Evolutionary conservation across 352 stramenopile species (phyloP), one percentile per base, ranked within the genome.

Genomic region (Saprolegnia parasitica): DNA sequence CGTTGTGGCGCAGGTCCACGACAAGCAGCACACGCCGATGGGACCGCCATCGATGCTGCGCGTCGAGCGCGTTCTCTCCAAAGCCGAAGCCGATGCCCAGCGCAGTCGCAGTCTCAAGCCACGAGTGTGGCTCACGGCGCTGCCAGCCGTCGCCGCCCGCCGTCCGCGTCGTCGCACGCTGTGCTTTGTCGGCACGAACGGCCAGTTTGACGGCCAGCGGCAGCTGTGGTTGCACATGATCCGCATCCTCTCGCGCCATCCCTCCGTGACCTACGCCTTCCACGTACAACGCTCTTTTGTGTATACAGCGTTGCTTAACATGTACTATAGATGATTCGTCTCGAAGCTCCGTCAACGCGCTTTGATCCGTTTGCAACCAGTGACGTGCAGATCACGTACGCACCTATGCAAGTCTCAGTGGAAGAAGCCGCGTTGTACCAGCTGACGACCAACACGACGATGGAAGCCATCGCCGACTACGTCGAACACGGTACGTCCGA

Each of bases 381-480:
- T 60, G 52, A 9, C 35, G 52, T 60, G 4, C 24, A 2, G 1
- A 9, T 60, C 11, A 60, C 35, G 24, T 60, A 60, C 52, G 52
- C 52, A 3, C 52, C 52, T 3, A 35, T 60, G 24, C 20, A 60
- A n/a, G 13, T 60, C 11, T 60, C 52, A 9, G 4, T 26, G 13
- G 52, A 60, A 24, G 52, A 60, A 40, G 24, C 35, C 35, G n/a
- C 11, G 3, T 4, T 8, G 35, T 60, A 60, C n/a, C 11, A 16
- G 35, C n/a, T 60, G 3, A 60, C 52, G 20, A 20, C 52, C 24
- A 60, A 60, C 52, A 21, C 52, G 35, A 60, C 52, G 13, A 60
- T 42, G 24, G 52, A 60, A 9, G 1, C 13, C 3, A 24, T 60
- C 9, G 52, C 52, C 35, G 52, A 35, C 52, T 60, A 60, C 35